Base-by-base conservation (phyloP, 768 basidiomycete species). In the Lactarius trivialis region DNA sequence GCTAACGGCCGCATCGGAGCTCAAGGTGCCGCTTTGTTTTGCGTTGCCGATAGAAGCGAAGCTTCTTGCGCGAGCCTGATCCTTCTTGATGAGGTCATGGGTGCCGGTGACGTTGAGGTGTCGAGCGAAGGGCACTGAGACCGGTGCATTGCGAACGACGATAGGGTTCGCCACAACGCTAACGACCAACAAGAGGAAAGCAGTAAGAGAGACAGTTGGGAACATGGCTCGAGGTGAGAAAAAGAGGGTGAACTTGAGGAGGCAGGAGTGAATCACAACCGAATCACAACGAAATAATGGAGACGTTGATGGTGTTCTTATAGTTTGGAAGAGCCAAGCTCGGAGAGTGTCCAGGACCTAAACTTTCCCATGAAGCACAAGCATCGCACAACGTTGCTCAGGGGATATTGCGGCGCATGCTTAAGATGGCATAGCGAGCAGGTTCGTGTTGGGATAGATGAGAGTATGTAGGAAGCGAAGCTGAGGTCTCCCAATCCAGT, bases 91-190 rank as follows among this genome's bases (percentile, higher is more conserved):
- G 55, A 88, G 72, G 60, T 81, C 81, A 64, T 75, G 72, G 14
- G 78, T 68, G 65, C 81, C 81, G 15, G 76, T 82, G 63, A 77
- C 65, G 73, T 85, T 85, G 69, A 85, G 68, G 59, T 76, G 75
- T 69, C 80, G 79, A n/a, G 83, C 78, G 50, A 88, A 70, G n/a
- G 81, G 76, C 24, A 87, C 70, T 4, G 77, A 78, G 43, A 74
- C 65, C 37, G 64, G 55, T 45, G 61, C 45, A 15, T 70, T 60
- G 55, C 64, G 67, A 41, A 68, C 55, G 53, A 68, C 65, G 41
- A 73, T 61, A 14, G 71, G 69, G 41, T 56, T 71, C 33, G 71
- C 70, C 8, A 65, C 51, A 19, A 70, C 64, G 39, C 41, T 37
- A 14, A 64, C 45, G 12, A 69, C 69, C 33, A 72, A 65, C 36